Conservation (phyloP, 2,329 filamentous ascomycete genomes). For the Mollisiaceae sp. region DNA sequence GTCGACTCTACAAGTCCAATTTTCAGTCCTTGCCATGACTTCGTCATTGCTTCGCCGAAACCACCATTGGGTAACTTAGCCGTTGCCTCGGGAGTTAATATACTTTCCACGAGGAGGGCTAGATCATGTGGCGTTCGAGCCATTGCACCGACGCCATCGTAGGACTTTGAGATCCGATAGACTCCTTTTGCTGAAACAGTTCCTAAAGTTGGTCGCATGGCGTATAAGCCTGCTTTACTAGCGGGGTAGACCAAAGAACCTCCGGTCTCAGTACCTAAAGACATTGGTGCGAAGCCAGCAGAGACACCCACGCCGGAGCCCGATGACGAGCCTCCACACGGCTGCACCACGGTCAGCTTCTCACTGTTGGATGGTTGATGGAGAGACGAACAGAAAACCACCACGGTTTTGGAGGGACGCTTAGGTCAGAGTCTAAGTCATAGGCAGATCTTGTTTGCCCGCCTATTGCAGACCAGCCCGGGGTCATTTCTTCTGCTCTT, state of each 20-base stretch:
- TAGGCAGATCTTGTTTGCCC: slow-evolving; percentile 56
- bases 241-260: slow-evolving; percentile 63
- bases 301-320: slow-evolving; percentile 59
- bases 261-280: slow-evolving; percentile 58
- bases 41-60: slow-evolving; percentile 8
- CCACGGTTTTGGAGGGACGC: not conserved
- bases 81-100: slow-evolving; percentile 18
- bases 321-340: slow-evolving; percentile 56
- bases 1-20: slow-evolving; percentile 30
- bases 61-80: not conserved
- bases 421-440: slow-evolving; percentile 51
- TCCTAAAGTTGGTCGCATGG: slow-evolving; percentile 69
- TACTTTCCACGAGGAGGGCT: slow-evolving; percentile 22
- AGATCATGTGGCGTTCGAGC: slow-evolving; percentile 33
- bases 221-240: slow-evolving; percentile 63
- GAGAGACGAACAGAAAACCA: not conserved
- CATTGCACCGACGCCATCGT: slow-evolving; percentile 37
- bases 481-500: slow-evolving; percentile 59
- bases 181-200: slow-evolving; percentile 64
- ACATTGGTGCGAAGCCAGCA: slow-evolving; percentile 57
- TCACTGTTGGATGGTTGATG: not conserved
- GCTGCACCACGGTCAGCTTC: slow-evolving; percentile 45
- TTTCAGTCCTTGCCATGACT: slow-evolving; percentile 21
- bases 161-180: slow-evolving; percentile 48
- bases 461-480: slow-evolving; percentile 66